Base-by-base conservation (phyloP, 257 asterid genomes). In the Nicotiana undulata region DNA sequence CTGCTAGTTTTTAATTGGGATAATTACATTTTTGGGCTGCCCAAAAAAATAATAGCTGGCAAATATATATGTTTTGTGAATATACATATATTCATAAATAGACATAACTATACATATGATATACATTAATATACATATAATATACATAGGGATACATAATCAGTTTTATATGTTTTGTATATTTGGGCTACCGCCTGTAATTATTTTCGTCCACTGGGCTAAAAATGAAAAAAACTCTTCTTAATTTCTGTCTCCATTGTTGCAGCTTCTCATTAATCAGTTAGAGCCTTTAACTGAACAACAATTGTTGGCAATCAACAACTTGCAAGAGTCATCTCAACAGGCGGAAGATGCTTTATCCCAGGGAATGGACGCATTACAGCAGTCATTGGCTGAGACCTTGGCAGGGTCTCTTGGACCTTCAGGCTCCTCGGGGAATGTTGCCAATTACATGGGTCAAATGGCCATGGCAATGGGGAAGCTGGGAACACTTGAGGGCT, bases 401-500 rank as follows among this genome's bases (percentile, higher is more conserved):
- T 86, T 94, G 67, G 98, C 98, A 5, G 97, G 97, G 82, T 94
- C 98, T 78, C 92, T 92, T 29, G 97, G 89, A 53, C 97, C 96
- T 24, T 86, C 97, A 6, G 86, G 92, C 72, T 91, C 97, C 52
- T 88, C 97, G 3, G 97, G 97, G 72, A 91, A 94, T 59, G 98
- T 92, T 63, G 97, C 97, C 77, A 93, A 94, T 86, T 94, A 94
- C 85, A 94, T 94, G 97, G 98, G 98, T 52, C 98, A 94, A 89
- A 94, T 94, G 98, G 97, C 97, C 4, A 93, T 92, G 97, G 97
- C 97, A 24, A 94, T 94, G 98, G 97, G 97, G 0, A 92, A 94
- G 85, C 83, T 94, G 77, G 97, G 97, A 84, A 91, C 98, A 26
- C 97, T 94, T 1, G 98, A 94, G 81, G 93, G 97, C 88, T 94